Evolutionary conservation across 2,329 filamentous ascomycete species (phyloP).

Genomic region (Rugonectria rugulosa): DNA sequence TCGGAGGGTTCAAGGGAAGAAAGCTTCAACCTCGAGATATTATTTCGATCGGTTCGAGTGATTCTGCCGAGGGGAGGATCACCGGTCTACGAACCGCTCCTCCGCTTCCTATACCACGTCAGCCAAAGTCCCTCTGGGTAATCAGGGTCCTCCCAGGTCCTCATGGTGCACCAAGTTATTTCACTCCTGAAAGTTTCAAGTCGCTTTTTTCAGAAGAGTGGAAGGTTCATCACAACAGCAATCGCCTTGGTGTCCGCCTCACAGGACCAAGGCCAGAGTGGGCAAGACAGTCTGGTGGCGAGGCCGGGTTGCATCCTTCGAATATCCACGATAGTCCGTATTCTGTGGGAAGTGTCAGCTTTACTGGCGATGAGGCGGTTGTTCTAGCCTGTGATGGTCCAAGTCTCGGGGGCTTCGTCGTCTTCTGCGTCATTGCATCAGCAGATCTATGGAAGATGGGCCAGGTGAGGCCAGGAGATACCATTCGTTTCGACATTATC

Average conservation of each 20-base stretch:
- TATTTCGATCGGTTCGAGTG: constrained; percentile 28
- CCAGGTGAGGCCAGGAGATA: constrained; percentile 49
- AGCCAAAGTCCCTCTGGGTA: constrained; percentile 38
- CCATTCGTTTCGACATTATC: constrained; percentile 43
- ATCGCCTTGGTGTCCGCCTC: constrained; percentile 49
- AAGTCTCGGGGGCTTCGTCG: constrained; percentile 51
- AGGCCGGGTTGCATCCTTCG: constrained; percentile 50
- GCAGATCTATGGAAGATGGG: constrained; percentile 53
- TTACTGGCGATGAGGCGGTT: constrained; percentile 52
- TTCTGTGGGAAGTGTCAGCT: constrained; percentile 51
- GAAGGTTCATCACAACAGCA: constrained; percentile 51
- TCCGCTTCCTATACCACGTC: constrained; percentile 31
- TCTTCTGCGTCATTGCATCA: constrained; percentile 47
- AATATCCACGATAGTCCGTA: constrained; percentile 52
- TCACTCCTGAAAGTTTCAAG: constrained; percentile 42
- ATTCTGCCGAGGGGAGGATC: background rate
- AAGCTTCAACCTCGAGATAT: constrained; percentile 43
- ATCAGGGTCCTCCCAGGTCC: constrained; percentile 49
- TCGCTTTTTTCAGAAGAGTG: constrained; percentile 46
- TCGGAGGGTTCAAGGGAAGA: constrained; percentile 46
- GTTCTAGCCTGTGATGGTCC: constrained; percentile 50
- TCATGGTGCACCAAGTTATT: constrained; percentile 48
- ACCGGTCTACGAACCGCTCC: background rate
- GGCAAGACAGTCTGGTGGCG: constrained; percentile 47
- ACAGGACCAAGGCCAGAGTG: constrained; percentile 48